Conservation (phyloP, 2,329 filamentous ascomycete species). For the Lachnellula subtilissima region DNA sequence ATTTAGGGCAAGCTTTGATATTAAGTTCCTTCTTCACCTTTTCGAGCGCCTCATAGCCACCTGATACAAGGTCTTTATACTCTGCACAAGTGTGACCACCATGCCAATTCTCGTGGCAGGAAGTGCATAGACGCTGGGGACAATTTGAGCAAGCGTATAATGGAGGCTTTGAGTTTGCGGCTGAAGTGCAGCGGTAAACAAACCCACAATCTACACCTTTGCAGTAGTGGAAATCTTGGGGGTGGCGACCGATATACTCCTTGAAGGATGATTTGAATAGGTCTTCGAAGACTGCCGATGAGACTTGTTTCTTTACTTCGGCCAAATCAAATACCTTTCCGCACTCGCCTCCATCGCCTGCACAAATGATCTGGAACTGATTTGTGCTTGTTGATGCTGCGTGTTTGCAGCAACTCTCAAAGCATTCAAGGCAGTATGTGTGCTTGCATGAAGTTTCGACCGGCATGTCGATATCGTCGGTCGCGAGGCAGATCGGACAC, state of each 20-base stretch:
- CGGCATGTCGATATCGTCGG: conserved; percentile 16
- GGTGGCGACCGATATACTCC: neutral
- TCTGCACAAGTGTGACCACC: conserved; percentile 6
- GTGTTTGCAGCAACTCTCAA: conserved; percentile 16
- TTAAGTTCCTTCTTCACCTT: neutral
- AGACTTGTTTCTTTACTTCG: conserved; percentile 14
- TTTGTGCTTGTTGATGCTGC: conserved; percentile 12
- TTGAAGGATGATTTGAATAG: neutral
- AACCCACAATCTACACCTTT: neutral
- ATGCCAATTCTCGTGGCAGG: conserved; percentile 1
- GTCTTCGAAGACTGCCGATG: neutral
- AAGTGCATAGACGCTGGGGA: conserved; percentile 1
- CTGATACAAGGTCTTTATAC: conserved; percentile 6
- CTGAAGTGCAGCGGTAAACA: neutral
- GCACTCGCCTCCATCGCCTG: conserved; percentile 18
- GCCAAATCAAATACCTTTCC: conserved; percentile 16
- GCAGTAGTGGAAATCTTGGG: neutral
- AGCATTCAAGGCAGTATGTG: conserved; percentile 20
- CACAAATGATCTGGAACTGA: conserved; percentile 18
- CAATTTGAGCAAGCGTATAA: neutral
- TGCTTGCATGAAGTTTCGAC: conserved; percentile 21
- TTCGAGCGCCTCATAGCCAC: conserved; percentile 1
- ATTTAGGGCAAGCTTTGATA: neutral
- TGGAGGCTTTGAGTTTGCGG: neutral
- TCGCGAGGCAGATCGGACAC: conserved; percentile 21